These are phyloP conservation scores for Dichotomopilus funicola DNA, from an alignment of 2,329 filamentous ascomycete genomes.

Conservation along the genomic window DNA sequence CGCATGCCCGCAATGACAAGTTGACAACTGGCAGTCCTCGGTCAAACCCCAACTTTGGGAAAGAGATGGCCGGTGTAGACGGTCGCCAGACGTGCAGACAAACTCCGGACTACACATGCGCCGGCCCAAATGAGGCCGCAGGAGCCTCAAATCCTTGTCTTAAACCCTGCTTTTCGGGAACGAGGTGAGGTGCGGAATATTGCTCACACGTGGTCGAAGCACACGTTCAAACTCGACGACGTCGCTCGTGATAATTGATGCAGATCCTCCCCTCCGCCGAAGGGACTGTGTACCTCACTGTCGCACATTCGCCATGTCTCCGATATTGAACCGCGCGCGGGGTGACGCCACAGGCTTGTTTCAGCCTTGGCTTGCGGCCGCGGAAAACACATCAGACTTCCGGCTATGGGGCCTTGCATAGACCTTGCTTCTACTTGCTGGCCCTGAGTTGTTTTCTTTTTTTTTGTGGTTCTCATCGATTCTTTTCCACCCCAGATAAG, in stretches of 20 bases:
- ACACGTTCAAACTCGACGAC: constrained; percentile 12
- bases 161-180: not conserved
- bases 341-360: not conserved
- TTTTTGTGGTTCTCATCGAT: not conserved
- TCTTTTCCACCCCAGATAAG: constrained; percentile 14
- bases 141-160: constrained; percentile 1
- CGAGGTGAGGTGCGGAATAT: not conserved
- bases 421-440: not conserved
- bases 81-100: no score
- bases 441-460: not conserved
- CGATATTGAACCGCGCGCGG: not conserved
- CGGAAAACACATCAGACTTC: constrained; percentile 14
- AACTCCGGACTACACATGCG: no score
- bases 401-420: not conserved
- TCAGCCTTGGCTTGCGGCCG: constrained; percentile 12
- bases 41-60: not conserved
- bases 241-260: not conserved
- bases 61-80: no score
- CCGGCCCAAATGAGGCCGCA: not conserved
- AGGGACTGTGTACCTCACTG: not conserved
- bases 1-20: not conserved
- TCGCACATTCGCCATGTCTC: not conserved
- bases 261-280: not conserved
- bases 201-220: constrained; percentile 13
- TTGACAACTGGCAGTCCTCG: not conserved